A percentile compares a stretch with the other conserved stretches of the same genome.
phyloP scores from a whole-genome alignment of 2,329 filamentous ascomycete species.

The Fusarium pininemorale region DNA sequence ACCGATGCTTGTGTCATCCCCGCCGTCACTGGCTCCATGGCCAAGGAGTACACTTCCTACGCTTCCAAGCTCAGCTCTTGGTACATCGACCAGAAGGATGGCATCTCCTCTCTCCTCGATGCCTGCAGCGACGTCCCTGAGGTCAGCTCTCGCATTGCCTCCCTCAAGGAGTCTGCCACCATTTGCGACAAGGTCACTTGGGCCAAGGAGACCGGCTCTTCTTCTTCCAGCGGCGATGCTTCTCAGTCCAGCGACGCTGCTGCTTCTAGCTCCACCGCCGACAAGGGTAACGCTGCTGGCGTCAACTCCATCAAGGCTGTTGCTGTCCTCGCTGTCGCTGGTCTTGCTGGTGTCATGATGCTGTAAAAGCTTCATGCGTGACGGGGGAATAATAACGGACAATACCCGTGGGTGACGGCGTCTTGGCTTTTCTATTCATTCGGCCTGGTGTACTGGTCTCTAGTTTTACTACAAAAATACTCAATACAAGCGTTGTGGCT shows the following conservation, averaged over 20 bases:
- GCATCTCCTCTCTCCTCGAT: conserved; percentile 30
- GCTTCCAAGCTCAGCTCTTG: conserved; percentile 35
- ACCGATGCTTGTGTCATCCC: conserved; percentile 41
- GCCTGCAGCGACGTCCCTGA: conserved; percentile 45
- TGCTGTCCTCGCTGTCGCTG: conserved; percentile 13
- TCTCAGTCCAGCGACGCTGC: background rate
- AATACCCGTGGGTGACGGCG: background rate
- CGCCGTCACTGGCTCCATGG: conserved; percentile 40
- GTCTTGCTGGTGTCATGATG: conserved; percentile 28
- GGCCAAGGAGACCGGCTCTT: conserved; percentile 19
- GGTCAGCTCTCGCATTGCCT: conserved; percentile 13
- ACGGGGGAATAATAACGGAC: background rate
- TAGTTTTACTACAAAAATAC: background rate
- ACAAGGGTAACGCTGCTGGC: conserved; percentile 7
- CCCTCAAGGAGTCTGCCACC: background rate
- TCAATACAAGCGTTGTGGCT: background rate
- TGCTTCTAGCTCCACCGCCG: background rate
- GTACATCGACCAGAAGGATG: conserved; percentile 28
- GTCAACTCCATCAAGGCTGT: conserved; percentile 17
- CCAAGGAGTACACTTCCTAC: conserved; percentile 41
- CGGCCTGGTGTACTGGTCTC: background rate
- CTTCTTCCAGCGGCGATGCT: background rate
- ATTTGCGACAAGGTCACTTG: conserved; percentile 19
- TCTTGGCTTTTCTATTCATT: background rate
- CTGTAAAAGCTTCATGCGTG: background rate